Evolutionary conservation across 2,329 filamentous ascomycete genomes (phyloP).

Genomic region (Alternaria sp.): DNA sequence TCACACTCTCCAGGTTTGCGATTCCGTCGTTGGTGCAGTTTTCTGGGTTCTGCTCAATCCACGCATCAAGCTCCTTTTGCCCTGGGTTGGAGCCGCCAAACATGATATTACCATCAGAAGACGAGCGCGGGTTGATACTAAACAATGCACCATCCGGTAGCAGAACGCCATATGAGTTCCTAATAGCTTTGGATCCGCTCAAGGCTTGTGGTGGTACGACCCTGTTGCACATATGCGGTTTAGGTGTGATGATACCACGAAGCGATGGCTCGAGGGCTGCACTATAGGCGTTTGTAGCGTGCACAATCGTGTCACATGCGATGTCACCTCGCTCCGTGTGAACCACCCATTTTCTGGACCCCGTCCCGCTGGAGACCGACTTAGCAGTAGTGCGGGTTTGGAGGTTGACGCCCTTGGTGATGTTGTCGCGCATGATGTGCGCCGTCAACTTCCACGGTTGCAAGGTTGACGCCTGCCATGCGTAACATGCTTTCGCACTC

Average conservation of each 20-base stretch:
- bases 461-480: constrained; percentile 37
- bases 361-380: constrained; percentile 8
- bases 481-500: constrained; percentile 35
- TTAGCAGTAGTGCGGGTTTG: no score
- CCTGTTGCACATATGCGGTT: constrained; percentile 42
- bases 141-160: constrained; percentile 40
- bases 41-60: constrained; percentile 41
- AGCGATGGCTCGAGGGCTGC: constrained; percentile 34
- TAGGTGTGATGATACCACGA: constrained; percentile 35
- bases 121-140: constrained; percentile 47
- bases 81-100: constrained; percentile 48
- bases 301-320: constrained; percentile 30
- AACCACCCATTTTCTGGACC: constrained; percentile 27
- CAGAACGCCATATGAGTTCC: constrained; percentile 47
- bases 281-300: constrained; percentile 40
- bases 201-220: constrained; percentile 31
- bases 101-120: constrained; percentile 43
- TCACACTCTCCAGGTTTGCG: constrained; percentile 35
- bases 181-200: constrained; percentile 30
- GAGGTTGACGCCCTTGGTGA: constrained; percentile 19
- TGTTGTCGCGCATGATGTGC: constrained; percentile 35
- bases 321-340: constrained; percentile 32
- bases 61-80: constrained; percentile 41
- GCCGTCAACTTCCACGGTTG: constrained; percentile 42
- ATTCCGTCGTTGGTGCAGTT: constrained; percentile 24